phyloP scores from a whole-genome alignment of 2,329 filamentous ascomycete species.

The Tetracladium maxilliforme region DNA sequence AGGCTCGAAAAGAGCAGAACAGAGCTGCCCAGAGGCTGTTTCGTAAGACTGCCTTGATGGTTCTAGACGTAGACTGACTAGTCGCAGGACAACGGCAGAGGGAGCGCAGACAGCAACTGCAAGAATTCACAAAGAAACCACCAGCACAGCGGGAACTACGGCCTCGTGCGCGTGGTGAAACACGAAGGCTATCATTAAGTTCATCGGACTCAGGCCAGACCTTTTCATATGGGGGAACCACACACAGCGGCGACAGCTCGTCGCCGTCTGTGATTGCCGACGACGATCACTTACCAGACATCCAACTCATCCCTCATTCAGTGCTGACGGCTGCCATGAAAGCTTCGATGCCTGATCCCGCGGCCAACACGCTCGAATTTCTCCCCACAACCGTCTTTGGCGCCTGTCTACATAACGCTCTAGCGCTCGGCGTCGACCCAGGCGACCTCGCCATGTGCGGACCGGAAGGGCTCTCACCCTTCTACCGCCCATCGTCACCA shows the following conservation, averaged over 20 bases:
- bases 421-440: constrained; percentile 11
- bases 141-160: neutral
- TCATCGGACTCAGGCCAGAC: constrained; percentile 1
- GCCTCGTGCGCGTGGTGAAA: too few relatives aligned
- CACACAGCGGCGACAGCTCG: constrained; percentile 1
- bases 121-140: constrained; percentile 1
- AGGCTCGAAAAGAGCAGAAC: constrained; percentile 21
- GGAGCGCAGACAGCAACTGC: constrained; percentile 2
- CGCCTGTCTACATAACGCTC: constrained; percentile 12
- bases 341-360: constrained; percentile 1
- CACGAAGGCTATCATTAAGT: too few relatives aligned
- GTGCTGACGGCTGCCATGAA: neutral
- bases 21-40: constrained; percentile 17
- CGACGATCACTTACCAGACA: neutral
- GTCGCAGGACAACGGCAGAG: constrained; percentile 7
- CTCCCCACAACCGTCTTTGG: constrained; percentile 8
- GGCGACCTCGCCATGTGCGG: constrained; percentile 8
- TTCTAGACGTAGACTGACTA: neutral
- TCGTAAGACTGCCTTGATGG: constrained; percentile 11
- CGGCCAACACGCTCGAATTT: constrained; percentile 7
- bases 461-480: constrained; percentile 14
- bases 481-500: constrained; percentile 11
- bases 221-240: neutral
- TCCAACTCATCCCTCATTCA: neutral
- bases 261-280: neutral